Conservation (phyloP, 2,329 filamentous ascomycete genomes). For the Berkeleyomyces rouxiae region DNA sequence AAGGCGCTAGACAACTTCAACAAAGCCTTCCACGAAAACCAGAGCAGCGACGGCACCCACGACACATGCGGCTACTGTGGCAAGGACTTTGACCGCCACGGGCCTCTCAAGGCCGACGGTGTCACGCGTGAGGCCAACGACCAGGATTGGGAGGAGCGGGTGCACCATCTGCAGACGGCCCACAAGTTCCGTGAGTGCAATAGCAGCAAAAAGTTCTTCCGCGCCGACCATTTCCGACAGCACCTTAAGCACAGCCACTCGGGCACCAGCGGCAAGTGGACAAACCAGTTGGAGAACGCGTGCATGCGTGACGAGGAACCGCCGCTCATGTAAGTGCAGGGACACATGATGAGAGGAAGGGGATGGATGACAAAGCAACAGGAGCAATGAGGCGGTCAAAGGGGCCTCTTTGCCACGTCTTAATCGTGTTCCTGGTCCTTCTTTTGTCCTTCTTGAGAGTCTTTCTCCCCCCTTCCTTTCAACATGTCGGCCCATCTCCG, state of each 20-base stretch:
- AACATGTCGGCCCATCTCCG: too few species aligned
- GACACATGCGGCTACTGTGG: constrained; percentile 94
- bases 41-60: constrained; percentile 43
- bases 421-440: neutral
- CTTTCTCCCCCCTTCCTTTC: too few species aligned
- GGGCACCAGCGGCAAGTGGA: constrained; percentile 95
- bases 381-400: neutral
- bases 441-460: neutral
- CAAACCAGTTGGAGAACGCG: constrained; percentile 89
- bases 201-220: constrained; percentile 93
- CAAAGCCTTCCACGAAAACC: constrained; percentile 74
- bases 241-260: constrained; percentile 96
- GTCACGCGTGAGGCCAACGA: constrained; percentile 42
- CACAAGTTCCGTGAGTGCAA: constrained; percentile 99
- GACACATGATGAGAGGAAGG: neutral
- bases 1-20: constrained; percentile 64
- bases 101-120: constrained; percentile 21
- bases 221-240: constrained; percentile 94
- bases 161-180: constrained; percentile 72
- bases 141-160: constrained; percentile 73
- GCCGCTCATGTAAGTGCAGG: constrained; percentile 20
- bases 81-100: constrained; percentile 53
- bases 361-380: neutral
- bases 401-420: neutral
- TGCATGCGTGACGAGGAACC: constrained; percentile 85